phyloP scores from a whole-genome alignment of 176 grass and related monocot species.

The Aegilops bicornis region DNA sequence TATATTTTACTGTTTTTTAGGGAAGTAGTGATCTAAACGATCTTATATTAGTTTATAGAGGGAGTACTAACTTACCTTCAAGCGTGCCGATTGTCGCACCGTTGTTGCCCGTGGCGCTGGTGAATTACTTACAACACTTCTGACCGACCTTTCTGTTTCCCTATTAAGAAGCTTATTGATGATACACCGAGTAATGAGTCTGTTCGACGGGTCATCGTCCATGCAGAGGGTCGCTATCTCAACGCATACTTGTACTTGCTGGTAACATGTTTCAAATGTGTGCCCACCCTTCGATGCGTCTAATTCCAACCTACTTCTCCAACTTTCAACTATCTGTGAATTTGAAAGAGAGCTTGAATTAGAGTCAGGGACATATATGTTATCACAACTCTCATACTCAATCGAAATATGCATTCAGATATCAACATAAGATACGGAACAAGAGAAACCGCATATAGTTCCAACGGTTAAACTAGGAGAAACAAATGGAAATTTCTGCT shows the following conservation, averaged over 20 bases:
- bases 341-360: background rate
- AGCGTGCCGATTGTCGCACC: no score
- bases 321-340: background rate
- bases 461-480: background rate
- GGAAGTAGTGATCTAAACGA: no score
- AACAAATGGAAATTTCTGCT: background rate
- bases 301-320: slow-evolving; percentile 7
- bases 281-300: background rate
- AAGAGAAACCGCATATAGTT: background rate
- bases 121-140: background rate
- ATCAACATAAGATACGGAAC: background rate
- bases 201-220: background rate
- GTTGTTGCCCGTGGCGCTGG: no score
- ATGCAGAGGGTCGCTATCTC: background rate
- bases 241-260: background rate
- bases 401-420: background rate
- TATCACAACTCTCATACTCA: background rate
- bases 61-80: no score
- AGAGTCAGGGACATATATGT: background rate
- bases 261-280: background rate
- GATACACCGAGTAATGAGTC: background rate
- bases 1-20: no score
- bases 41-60: no score
- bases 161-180: background rate
- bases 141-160: background rate